Evolutionary conservation across 257 asterid genomes (phyloP).

Genomic region (Schizonepeta tenuifolia): DNA sequence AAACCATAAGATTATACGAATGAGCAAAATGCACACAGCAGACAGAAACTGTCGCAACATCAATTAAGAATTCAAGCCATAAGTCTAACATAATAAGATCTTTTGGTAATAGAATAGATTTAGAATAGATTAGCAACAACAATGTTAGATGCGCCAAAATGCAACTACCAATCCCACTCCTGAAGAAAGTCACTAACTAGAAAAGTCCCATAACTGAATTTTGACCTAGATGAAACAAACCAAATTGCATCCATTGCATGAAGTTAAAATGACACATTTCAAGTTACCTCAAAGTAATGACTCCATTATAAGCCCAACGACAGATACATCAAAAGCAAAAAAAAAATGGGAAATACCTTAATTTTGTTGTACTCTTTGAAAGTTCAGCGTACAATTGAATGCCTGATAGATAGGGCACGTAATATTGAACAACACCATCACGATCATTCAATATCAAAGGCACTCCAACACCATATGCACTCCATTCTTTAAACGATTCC

Average conservation of each 20-base stretch:
- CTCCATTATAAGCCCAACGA: background rate
- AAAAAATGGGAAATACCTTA: slow-evolving; percentile 62
- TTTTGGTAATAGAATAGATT: background rate
- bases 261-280: background rate
- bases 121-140: slow-evolving; percentile 2
- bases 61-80: background rate
- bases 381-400: slow-evolving; percentile 80
- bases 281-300: background rate
- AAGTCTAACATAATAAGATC: background rate
- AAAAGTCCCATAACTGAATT: background rate
- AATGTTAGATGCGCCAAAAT: background rate
- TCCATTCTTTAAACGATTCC: slow-evolving; percentile 96
- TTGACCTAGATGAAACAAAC: slow-evolving; percentile 10
- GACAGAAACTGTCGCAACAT: background rate
- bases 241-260: background rate
- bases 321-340: slow-evolving; percentile 16
- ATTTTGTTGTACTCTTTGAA: slow-evolving; percentile 62
- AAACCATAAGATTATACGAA: slow-evolving; percentile 3
- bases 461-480: slow-evolving; percentile 97
- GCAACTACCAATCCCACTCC: slow-evolving; percentile 13
- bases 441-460: slow-evolving; percentile 76
- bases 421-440: slow-evolving; percentile 85
- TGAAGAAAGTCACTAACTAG: background rate
- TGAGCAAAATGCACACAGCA: background rate
- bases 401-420: slow-evolving; percentile 93